Evolutionary conservation across 2,329 filamentous ascomycete species (phyloP).

Genomic region (Stachybotrys elegans): DNA sequence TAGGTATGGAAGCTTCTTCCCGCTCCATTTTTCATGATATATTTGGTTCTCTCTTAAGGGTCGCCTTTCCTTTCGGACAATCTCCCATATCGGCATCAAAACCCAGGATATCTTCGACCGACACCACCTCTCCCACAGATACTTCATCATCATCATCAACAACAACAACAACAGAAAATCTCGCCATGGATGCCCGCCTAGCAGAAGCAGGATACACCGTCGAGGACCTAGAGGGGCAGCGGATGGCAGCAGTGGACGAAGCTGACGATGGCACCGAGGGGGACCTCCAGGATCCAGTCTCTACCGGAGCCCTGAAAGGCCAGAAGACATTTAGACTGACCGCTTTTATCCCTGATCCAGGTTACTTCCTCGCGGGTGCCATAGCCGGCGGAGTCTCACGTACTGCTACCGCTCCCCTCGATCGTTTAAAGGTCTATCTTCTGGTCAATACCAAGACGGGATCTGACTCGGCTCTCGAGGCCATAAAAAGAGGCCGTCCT

Average conservation of each 20-base stretch:
- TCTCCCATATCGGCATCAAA: conserved; percentile 22
- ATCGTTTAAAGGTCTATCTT: conserved; percentile 94
- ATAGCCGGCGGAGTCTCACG: conserved; percentile 91
- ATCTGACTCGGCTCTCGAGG: conserved; percentile 52
- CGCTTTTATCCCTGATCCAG: conserved; percentile 76
- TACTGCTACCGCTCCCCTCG: conserved; percentile 91
- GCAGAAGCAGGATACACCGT: conserved; percentile 7
- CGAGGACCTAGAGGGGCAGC: conserved; percentile 15
- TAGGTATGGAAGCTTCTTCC: conserved; percentile 73
- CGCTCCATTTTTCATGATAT: conserved; percentile 60
- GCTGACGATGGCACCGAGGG: conserved; percentile 29
- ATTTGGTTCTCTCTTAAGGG: conserved; percentile 70
- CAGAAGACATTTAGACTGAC: conserved; percentile 52
- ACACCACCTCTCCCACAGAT: too few relatives aligned
- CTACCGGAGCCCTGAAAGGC: conserved; percentile 26
- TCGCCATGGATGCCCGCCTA: neutral
- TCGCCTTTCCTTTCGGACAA: conserved; percentile 47
- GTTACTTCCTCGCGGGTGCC: conserved; percentile 96
- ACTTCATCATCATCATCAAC: too few relatives aligned
- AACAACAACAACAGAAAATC: too few relatives aligned
- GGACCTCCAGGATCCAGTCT: conserved; percentile 22
- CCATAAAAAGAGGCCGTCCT: conserved; percentile 66
- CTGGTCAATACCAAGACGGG: conserved; percentile 72
- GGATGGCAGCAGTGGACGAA: conserved; percentile 15
- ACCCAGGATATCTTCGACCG: too few relatives aligned